Base-by-base conservation (phyloP, 352 stramenopile genomes). In the Globisporangium okanoganense region DNA sequence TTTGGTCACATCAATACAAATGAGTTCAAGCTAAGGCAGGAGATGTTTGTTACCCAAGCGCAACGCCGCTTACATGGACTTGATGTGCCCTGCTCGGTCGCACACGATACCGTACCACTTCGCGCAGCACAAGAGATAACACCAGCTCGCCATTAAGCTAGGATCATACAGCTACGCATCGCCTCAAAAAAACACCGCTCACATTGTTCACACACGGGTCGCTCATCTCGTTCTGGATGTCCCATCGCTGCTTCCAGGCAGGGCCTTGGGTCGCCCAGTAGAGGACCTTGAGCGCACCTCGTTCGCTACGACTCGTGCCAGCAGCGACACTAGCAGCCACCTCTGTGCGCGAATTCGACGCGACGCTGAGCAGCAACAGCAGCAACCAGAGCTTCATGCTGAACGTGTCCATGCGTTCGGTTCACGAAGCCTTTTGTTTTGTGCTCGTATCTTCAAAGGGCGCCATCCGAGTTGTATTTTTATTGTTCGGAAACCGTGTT, bases 61-160 rank as follows among this genome's bases (percentile, higher is more conserved):
- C 5, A 31, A 14, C 10, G 25, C 10, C 3, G 3, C 75, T 60
- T 53, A 81, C 75, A 91, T 87, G 56, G 73, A 69, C 41, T 75
- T 54, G 59, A 91, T 85, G 56, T 76, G 79, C 5, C 66, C 70
- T 27, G 69, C 61, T 33, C 67, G 67, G 41, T 89, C 76, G 48
- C 81, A 91, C 35, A 71, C 67, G 45, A 91, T 77, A 5, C 81
- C 81, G 36, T 82, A 87, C 79, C 81, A 91, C 77, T 90, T 40
- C 16, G 5, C 14, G 16, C 25, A 61, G 40, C 12, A 64, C 35
- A 27, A 45, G 5, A 18, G 5, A 45, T 22, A 12, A 12, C 16
- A 45, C 6, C 18, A 16, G 10, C 6, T 18, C 12, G n/a, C n/a
- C 44, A 13, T 12, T 9, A 61, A 14, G 20, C 22, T 29, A 44